Evolutionary conservation across 306 rosid genomes (phyloP).

Genomic region (Medicago truncatula): DNA sequence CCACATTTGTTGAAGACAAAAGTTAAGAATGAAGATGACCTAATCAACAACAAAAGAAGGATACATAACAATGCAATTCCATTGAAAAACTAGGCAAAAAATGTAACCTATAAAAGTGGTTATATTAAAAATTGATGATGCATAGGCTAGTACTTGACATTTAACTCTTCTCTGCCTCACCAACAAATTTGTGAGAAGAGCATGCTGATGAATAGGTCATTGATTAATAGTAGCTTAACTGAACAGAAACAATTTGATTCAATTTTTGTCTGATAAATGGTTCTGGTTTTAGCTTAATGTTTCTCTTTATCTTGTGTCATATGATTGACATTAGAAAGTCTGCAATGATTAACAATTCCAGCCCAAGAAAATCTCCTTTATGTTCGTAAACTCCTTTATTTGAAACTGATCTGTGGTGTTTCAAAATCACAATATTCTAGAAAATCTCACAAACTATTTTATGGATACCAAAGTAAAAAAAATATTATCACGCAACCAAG

Average conservation of each 20-base stretch:
- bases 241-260: conserved; percentile 30
- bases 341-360: too few species aligned
- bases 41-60: conserved; percentile 45
- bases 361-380: too few species aligned
- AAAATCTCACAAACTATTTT: too few species aligned
- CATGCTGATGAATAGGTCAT: conserved; percentile 30
- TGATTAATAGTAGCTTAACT: conserved; percentile 39
- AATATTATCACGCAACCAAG: too few species aligned
- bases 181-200: conserved; percentile 31
- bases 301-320: background rate
- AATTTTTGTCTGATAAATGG: conserved; percentile 42
- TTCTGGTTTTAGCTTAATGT: background rate
- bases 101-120: conserved; percentile 33
- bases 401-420: too few species aligned
- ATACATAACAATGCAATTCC: conserved; percentile 44
- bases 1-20: conserved; percentile 71
- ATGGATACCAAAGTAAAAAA: too few species aligned
- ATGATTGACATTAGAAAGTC: background rate
- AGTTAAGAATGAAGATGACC: conserved; percentile 48
- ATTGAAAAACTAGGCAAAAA: conserved; percentile 51
- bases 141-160: conserved; percentile 28
- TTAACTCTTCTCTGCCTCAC: conserved; percentile 24
- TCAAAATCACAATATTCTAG: too few species aligned
- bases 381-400: too few species aligned
- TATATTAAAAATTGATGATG: conserved; percentile 24